A percentile compares a stretch with the other conserved stretches of the same genome.
phyloP scores from a whole-genome alignment of 139 green algal species.

The Chlamydomonas sp. region DNA sequence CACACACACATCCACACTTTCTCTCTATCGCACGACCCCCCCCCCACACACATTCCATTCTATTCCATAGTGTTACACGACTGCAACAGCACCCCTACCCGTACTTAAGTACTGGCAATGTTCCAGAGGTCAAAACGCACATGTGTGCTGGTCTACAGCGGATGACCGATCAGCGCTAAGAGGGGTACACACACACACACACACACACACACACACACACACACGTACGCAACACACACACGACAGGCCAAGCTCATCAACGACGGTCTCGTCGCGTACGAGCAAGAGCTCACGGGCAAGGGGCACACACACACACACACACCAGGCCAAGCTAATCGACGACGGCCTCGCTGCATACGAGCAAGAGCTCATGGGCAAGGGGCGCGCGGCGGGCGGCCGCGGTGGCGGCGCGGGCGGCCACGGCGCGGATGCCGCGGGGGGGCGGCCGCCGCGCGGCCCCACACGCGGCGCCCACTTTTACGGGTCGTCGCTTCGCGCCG shows the following conservation, averaged over 20 bases:
- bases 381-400: not conserved
- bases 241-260: conserved; percentile 45
- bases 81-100: too few species aligned
- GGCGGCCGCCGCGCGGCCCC: conserved; percentile 10
- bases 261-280: conserved; percentile 71
- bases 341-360: conserved; percentile 74
- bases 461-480: conserved; percentile 25
- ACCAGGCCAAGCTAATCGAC: conserved; percentile 45
- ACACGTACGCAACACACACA: conserved; percentile 5
- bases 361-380: conserved; percentile 35
- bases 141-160: too few species aligned
- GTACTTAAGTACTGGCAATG: too few species aligned
- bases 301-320: conserved; percentile 9
- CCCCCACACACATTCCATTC: not conserved
- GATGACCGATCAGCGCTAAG: too few species aligned
- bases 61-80: too few species aligned
- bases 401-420: not conserved
- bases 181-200: too few species aligned
- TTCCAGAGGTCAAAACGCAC: too few species aligned
- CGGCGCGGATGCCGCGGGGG: not conserved
- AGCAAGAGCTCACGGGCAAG: conserved; percentile 40
- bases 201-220: not conserved
- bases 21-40: not conserved
- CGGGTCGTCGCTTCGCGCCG: conserved; percentile 28
- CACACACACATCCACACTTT: not conserved